phyloP scores from a whole-genome alignment of 2,329 filamentous ascomycete genomes.

The Fusarium caatingaense region DNA sequence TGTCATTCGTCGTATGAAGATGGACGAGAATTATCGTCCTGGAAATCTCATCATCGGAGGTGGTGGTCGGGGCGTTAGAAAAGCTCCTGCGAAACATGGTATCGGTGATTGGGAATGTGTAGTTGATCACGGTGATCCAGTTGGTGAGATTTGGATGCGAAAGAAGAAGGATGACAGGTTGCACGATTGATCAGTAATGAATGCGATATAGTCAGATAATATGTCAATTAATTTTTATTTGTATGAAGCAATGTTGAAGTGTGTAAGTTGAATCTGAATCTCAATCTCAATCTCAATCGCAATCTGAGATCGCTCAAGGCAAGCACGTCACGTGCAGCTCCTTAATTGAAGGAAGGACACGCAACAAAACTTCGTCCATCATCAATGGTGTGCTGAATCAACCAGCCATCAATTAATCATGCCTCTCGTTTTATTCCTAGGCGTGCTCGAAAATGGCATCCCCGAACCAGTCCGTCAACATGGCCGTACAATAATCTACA shows the following conservation, averaged over 20 bases:
- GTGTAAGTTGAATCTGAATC: no score
- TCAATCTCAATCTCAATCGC: no score
- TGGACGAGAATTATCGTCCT: conserved; percentile 73
- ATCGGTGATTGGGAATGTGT: conserved; percentile 79
- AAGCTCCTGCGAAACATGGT: conserved; percentile 69
- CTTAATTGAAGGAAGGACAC: conserved; percentile 18
- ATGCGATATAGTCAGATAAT: conserved; percentile 9
- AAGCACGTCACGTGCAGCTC: conserved; percentile 30
- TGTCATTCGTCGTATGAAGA: conserved; percentile 77
- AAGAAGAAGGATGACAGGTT: conserved; percentile 44
- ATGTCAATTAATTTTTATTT: conserved; percentile 21
- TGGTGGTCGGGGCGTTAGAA: conserved; percentile 75
- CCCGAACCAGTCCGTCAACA: conserved; percentile 62
- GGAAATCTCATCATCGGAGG: conserved; percentile 85
- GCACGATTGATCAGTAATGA: conserved; percentile 6
- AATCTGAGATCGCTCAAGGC: no score
- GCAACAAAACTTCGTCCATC: conserved; percentile 25
- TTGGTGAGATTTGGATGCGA: conserved; percentile 75
- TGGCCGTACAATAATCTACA: conserved; percentile 57
- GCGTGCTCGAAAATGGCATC: conserved; percentile 60
- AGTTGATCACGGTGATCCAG: conserved; percentile 70
- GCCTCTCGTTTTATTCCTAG: conserved; percentile 64
- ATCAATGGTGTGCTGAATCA: conserved; percentile 29
- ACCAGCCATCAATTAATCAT: conserved; percentile 49
- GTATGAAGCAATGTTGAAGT: neutral